A percentile compares a stretch with the other conserved stretches of the same genome.
phyloP scores from a whole-genome alignment of 352 stramenopile genomes.

The Globisporangium irregulare region DNA sequence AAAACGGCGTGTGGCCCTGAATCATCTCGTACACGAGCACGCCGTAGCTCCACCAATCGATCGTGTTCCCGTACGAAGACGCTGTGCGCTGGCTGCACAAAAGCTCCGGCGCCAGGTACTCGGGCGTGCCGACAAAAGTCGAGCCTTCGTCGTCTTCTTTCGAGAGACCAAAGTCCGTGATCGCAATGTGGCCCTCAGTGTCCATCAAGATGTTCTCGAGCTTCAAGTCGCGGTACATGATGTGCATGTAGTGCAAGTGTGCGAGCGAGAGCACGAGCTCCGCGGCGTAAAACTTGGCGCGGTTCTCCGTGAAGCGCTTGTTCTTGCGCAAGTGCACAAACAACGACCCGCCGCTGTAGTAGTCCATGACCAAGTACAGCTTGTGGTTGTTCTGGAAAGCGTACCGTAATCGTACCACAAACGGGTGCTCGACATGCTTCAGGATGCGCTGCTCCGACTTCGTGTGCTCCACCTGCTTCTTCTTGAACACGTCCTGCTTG shows the following conservation, averaged over 20 bases:
- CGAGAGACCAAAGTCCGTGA: constrained; percentile 87
- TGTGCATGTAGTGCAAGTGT: constrained; percentile 85
- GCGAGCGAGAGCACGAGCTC: constrained; percentile 79
- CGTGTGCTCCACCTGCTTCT: constrained; percentile 85
- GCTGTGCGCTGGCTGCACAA: constrained; percentile 69
- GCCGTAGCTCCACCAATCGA: constrained; percentile 88
- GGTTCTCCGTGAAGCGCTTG: constrained; percentile 62
- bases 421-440: constrained; percentile 86
- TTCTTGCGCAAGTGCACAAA: constrained; percentile 84
- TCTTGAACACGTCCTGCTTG: constrained; percentile 85
- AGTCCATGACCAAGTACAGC: constrained; percentile 89
- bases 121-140: constrained; percentile 80
- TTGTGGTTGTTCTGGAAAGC: constrained; percentile 89
- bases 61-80: constrained; percentile 79
- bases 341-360: constrained; percentile 83
- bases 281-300: constrained; percentile 83
- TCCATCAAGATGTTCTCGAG: constrained; percentile 90
- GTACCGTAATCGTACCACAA: constrained; percentile 85
- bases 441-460: constrained; percentile 89
- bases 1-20: constrained; percentile 78
- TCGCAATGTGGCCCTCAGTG: constrained; percentile 73
- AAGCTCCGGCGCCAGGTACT: constrained; percentile 83
- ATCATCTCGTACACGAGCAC: constrained; percentile 90
- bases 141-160: constrained; percentile 85
- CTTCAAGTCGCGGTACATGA: constrained; percentile 90